phyloP scores from a whole-genome alignment of 352 stramenopile species.

The Globisporangium splendens region DNA sequence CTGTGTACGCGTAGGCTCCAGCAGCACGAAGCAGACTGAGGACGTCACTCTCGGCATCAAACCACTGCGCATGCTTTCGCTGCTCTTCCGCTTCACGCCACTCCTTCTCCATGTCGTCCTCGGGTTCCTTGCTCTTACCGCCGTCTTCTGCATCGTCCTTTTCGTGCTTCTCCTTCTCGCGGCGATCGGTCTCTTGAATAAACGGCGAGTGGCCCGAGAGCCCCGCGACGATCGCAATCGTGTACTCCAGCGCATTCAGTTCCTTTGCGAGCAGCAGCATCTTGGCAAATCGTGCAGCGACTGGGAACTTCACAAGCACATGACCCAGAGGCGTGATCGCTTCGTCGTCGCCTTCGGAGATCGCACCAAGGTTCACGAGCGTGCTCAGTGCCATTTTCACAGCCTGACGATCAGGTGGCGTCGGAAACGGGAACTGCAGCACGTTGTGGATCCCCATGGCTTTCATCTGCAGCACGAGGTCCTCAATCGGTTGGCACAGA shows the following conservation, averaged over 20 bases:
- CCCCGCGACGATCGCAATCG: conserved; percentile 74
- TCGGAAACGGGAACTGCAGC: conserved; percentile 96
- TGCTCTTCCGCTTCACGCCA: conserved; percentile 70
- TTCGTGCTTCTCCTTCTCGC: conserved; percentile 41
- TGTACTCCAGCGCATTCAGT: conserved; percentile 70
- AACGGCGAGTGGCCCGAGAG: conserved; percentile 77
- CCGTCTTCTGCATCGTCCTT: conserved; percentile 20
- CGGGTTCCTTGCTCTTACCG: conserved; percentile 25
- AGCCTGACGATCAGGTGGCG: conserved; percentile 85
- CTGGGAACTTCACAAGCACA: conserved; percentile 83
- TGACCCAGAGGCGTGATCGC: conserved; percentile 79
- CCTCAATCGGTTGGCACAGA: conserved; percentile 90
- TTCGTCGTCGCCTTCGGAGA: conserved; percentile 53
- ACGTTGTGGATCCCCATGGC: conserved; percentile 96
- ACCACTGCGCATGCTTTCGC: conserved; percentile 71
- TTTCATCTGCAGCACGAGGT: conserved; percentile 97
- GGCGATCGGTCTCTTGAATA: conserved; percentile 53
- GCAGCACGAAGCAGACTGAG: conserved; percentile 72
- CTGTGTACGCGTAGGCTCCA: conserved; percentile 72
- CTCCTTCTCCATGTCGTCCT: conserved; percentile 75
- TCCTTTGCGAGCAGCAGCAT: conserved; percentile 86
- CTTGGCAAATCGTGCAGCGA: conserved; percentile 85
- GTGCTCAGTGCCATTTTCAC: conserved; percentile 85
- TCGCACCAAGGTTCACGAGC: conserved; percentile 75
- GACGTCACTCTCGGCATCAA: conserved; percentile 79